Evolutionary conservation across 768 basidiomycete genomes (phyloP).

Genomic region (Tricholoma flavovirens): DNA sequence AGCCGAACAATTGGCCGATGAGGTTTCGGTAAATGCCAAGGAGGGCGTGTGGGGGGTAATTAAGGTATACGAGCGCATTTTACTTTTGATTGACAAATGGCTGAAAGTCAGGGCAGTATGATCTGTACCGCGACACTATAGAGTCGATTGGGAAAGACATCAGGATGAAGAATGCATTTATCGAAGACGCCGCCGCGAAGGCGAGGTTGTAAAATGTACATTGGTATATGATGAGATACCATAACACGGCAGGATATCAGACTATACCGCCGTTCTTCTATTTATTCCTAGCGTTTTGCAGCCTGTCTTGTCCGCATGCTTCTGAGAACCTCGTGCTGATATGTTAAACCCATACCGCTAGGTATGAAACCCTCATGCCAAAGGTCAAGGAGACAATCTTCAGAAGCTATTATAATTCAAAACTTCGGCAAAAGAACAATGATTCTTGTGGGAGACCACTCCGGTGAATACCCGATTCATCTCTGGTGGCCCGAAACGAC

Average conservation of each 20-base stretch:
- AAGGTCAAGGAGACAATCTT: too few relatives aligned
- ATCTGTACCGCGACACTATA: slow-evolving; percentile 53
- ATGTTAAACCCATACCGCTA: too few relatives aligned
- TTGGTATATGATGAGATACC: neutral
- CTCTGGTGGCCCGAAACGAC: too few relatives aligned
- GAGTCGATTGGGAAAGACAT: slow-evolving; percentile 35
- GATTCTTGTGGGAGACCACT: too few relatives aligned
- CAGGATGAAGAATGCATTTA: slow-evolving; percentile 25
- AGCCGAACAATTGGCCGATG: slow-evolving; percentile 57
- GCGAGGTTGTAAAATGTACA: slow-evolving; percentile 31
- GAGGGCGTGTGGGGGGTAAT: slow-evolving; percentile 69
- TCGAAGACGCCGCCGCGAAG: slow-evolving; percentile 48
- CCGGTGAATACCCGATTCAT: too few relatives aligned
- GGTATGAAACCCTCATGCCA: too few relatives aligned
- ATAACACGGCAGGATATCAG: neutral
- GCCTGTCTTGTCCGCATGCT: too few relatives aligned
- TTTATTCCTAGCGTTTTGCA: too few relatives aligned
- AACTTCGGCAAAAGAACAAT: too few relatives aligned
- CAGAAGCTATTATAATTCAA: too few relatives aligned
- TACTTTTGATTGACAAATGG: slow-evolving; percentile 2
- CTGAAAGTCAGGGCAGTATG: slow-evolving; percentile 31
- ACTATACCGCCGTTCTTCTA: neutral
- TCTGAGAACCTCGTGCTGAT: too few relatives aligned
- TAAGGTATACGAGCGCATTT: slow-evolving; percentile 40
- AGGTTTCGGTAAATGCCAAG: slow-evolving; percentile 44